phyloP scores from a whole-genome alignment of 257 asterid species.

The Solanum ahanhuiri region DNA sequence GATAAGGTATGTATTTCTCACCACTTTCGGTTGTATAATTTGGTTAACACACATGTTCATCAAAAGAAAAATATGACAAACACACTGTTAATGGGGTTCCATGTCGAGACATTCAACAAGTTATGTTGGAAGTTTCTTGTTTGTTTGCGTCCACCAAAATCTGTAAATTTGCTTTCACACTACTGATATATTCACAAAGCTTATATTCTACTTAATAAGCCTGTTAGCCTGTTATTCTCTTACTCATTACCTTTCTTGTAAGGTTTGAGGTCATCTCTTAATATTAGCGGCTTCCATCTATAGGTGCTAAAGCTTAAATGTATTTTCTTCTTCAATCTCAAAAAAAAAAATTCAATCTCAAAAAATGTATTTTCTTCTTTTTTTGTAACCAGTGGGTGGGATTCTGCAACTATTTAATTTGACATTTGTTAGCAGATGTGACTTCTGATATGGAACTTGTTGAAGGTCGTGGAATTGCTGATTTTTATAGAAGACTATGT shows the following conservation, averaged over 20 bases:
- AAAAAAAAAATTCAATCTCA: too few relatives aligned
- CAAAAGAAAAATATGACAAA: not conserved
- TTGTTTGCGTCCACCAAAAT: not conserved
- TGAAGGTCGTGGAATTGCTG: not conserved
- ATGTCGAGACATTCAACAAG: not conserved
- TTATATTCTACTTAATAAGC: not conserved
- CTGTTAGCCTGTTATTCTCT: not conserved
- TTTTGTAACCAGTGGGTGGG: not conserved
- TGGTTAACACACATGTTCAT: not conserved
- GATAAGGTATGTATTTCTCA: slow-evolving; percentile 50
- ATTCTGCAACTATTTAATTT: not conserved
- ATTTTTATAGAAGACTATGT: not conserved
- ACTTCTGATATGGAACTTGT: not conserved
- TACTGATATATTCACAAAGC: not conserved
- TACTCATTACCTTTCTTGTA: not conserved
- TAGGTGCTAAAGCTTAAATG: not conserved
- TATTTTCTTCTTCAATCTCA: not conserved
- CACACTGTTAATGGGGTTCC: not conserved
- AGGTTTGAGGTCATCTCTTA: not conserved
- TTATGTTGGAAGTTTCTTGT: not conserved
- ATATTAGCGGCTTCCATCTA: not conserved
- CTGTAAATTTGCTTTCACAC: not conserved
- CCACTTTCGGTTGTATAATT: not conserved
- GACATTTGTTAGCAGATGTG: not conserved
- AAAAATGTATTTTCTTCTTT: not conserved